Conservation (phyloP, 129 eudicot species). For the Pulicaria dysenterica region DNA sequence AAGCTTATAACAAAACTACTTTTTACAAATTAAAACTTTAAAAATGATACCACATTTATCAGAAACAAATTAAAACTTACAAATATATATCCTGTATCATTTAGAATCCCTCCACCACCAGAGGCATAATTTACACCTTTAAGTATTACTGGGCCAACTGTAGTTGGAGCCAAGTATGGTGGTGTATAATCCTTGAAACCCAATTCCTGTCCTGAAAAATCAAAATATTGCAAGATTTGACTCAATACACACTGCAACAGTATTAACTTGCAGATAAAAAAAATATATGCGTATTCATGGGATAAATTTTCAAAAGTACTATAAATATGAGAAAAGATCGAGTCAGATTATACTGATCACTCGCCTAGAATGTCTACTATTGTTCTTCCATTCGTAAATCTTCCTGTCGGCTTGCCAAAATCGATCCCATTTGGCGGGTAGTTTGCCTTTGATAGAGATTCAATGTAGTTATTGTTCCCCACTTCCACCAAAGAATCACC, state of each 20-base stretch:
- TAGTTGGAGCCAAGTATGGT: slow-evolving; percentile 81
- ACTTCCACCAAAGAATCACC: slow-evolving; percentile 92
- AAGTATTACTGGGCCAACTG: slow-evolving; percentile 54
- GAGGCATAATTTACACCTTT: slow-evolving; percentile 93
- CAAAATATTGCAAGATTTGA: background rate
- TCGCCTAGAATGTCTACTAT: slow-evolving; percentile 80
- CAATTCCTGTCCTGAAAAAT: slow-evolving; percentile 52
- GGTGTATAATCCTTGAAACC: slow-evolving; percentile 60
- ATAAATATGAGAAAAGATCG: background rate
- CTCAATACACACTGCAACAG: no score
- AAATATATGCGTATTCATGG: background rate
- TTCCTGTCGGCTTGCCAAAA: slow-evolving; percentile 80
- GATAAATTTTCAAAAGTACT: no score
- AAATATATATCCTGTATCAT: slow-evolving; percentile 72
- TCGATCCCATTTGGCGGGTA: slow-evolving; percentile 81
- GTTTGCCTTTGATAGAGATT: slow-evolving; percentile 73
- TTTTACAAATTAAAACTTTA: no score
- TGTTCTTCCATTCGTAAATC: slow-evolving; percentile 89
- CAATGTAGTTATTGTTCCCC: slow-evolving; percentile 87
- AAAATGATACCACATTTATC: background rate
- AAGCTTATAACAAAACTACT: no score
- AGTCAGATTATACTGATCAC: slow-evolving; percentile 14
- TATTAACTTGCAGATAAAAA: no score
- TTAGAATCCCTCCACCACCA: slow-evolving; percentile 91
- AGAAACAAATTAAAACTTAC: slow-evolving; percentile 49